Conservation (phyloP, 2,329 filamentous ascomycete genomes). For the Fusarium dimerum region DNA sequence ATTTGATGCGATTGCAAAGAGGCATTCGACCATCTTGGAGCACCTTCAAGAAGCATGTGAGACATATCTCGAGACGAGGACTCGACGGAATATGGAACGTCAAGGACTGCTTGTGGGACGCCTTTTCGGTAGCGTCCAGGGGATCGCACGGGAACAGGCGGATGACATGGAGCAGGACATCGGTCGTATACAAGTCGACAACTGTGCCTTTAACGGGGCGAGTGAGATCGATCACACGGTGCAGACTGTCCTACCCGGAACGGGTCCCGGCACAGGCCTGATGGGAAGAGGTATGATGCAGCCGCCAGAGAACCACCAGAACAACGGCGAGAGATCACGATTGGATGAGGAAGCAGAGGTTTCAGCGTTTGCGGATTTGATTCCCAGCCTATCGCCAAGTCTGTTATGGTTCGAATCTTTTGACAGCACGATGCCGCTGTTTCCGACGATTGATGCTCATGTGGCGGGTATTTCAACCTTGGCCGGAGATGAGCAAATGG, state of each 20-base stretch:
- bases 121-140: constrained; percentile 25
- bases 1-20: constrained; percentile 21
- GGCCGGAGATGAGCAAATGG: neutral
- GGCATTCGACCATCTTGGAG: constrained; percentile 25
- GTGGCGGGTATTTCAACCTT: constrained; percentile 9
- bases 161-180: neutral
- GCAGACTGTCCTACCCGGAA: neutral
- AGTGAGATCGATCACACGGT: neutral
- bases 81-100: constrained; percentile 23
- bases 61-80: constrained; percentile 23
- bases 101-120: constrained; percentile 26
- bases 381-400: constrained; percentile 26
- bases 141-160: constrained; percentile 15
- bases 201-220: neutral
- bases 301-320: neutral
- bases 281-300: neutral
- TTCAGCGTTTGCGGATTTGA: constrained; percentile 15
- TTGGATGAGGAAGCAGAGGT: constrained; percentile 11
- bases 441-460: constrained; percentile 27
- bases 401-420: constrained; percentile 30
- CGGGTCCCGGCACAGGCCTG: neutral
- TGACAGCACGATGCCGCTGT: constrained; percentile 27
- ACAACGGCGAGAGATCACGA: neutral
- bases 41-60: constrained; percentile 25
- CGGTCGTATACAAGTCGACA: neutral